Percentiles rank a stretch among this genome's conserved stretches.
These are phyloP conservation scores for Erigeron canadensis DNA, from an alignment of 129 eudicot genomes.

Conservation along the genomic window DNA sequence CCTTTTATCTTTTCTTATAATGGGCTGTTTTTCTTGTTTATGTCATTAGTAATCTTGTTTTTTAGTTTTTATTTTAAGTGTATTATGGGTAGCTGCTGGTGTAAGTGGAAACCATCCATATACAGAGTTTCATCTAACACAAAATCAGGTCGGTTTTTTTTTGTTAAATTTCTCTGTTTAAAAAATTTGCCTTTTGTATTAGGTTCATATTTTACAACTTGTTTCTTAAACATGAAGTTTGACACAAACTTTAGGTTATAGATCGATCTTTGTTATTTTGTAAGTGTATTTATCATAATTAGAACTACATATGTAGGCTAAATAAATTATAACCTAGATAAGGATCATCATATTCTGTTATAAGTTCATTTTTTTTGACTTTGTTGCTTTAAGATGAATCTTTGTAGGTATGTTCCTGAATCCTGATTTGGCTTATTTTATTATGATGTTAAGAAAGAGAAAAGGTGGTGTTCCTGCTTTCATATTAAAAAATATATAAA, in stretches of 20 bases:
- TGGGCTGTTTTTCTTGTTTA: conserved; percentile 26
- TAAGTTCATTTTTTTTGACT: conserved; percentile 7
- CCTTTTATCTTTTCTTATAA: conserved; percentile 13
- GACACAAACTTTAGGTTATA: background rate
- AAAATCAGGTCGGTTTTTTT: conserved; percentile 52
- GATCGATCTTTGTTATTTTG: background rate
- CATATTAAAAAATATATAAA: background rate
- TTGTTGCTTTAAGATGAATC: conserved; percentile 26
- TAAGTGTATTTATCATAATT: background rate
- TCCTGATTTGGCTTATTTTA: conserved; percentile 23
- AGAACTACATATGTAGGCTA: conserved; percentile 4
- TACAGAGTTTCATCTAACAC: conserved; percentile 63
- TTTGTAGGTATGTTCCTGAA: conserved; percentile 29
- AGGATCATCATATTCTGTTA: conserved; percentile 26
- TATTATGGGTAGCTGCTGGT: conserved; percentile 73
- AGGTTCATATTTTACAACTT: conserved; percentile 10
- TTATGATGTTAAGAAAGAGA: conserved; percentile 12
- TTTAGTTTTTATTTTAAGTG: conserved; percentile 15
- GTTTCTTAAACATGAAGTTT: conserved; percentile 16
- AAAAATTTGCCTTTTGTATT: background rate
- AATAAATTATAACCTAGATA: conserved; percentile 19
- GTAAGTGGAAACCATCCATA: conserved; percentile 58
- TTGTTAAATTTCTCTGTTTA: background rate
- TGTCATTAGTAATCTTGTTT: conserved; percentile 6
- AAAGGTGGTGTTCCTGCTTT: conserved; percentile 18